These are phyloP conservation scores for Thermothelomyces thermophilus DNA, from an alignment of 2,329 filamentous ascomycete species.

Conservation along the genomic window DNA sequence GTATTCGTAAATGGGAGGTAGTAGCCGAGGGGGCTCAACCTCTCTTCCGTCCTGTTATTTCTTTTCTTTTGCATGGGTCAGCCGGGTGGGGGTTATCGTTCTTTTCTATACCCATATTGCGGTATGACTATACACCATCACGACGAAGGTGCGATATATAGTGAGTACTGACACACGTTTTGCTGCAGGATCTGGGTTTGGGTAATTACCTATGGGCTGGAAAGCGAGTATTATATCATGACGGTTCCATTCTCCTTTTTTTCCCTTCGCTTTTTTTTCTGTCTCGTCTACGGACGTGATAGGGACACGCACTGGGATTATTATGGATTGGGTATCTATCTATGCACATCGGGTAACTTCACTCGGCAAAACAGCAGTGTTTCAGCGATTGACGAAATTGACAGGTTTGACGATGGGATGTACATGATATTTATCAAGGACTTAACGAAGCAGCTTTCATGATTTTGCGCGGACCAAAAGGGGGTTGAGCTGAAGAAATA, in stretches of 20 bases:
- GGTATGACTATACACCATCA: background rate
- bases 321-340: background rate
- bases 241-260: background rate
- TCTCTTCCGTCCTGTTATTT: background rate
- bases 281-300: no score
- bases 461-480: no score
- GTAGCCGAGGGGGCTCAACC: no score
- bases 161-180: background rate
- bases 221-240: background rate
- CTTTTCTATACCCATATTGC: background rate
- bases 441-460: no score
- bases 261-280: no score
- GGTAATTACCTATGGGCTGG: background rate
- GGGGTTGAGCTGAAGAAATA: no score
- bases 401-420: background rate
- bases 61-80: background rate
- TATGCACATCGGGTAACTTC: background rate
- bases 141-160: background rate
- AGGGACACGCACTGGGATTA: background rate
- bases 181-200: background rate
- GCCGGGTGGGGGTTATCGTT: background rate
- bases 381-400: background rate
- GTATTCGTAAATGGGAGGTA: no score
- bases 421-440: no score
- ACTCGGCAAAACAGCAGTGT: background rate